Evolutionary conservation across 371 early-diverging fungal species (phyloP), one percentile per base, ranked within the genome.

Genomic region (Batkoa obscura): DNA sequence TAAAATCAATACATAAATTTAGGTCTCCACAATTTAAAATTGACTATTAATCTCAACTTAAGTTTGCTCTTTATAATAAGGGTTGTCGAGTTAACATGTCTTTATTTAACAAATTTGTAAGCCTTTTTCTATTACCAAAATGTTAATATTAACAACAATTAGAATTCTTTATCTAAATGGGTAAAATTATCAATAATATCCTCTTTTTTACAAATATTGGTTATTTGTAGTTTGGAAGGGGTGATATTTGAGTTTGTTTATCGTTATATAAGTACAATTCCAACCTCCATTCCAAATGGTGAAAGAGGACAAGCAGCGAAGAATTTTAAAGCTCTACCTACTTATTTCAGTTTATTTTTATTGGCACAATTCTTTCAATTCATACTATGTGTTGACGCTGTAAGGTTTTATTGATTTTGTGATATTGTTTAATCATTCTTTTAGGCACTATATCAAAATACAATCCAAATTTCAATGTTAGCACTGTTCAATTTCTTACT

Each of bases 361-460:
- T 60, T 64, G 9, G 66, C 67, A 13, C 70, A 70, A 34, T 23
- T 70, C 43, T 70, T 70, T 48, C 70, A 70, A 50, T 59, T 70
- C 43, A 58, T 59, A 33, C 57, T 70, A 39, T 63, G 66, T 51
- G 51, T 57, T 45, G 70, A 70, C 61, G 70, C 68, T 34, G 70
- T 68, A 61, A 49, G 65, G 50, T n/a, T 31, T 54, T 41, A 31
- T 41, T 41, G 8, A 49, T 17, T 33, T 52, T 50, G 43, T n/a
- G 30, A 1, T n/a, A n/a, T n/a, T n/a, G n/a, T 45, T 52, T 1
- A 52, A 32, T 45, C 15, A 8, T 43, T 47, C 41, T 54, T 51
- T 35, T 60, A 70, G 70, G 59, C 66, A 56, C 59, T 60, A 53
- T 56, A 66, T 59, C 64, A 70, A 52, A 68, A 70, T 42, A 70